A percentile compares a stretch with the other conserved stretches of the same genome.
These are phyloP conservation scores for Maudiozyma pseudohumilis DNA, from an alignment of 805 yeast species.

Conservation along the genomic window DNA sequence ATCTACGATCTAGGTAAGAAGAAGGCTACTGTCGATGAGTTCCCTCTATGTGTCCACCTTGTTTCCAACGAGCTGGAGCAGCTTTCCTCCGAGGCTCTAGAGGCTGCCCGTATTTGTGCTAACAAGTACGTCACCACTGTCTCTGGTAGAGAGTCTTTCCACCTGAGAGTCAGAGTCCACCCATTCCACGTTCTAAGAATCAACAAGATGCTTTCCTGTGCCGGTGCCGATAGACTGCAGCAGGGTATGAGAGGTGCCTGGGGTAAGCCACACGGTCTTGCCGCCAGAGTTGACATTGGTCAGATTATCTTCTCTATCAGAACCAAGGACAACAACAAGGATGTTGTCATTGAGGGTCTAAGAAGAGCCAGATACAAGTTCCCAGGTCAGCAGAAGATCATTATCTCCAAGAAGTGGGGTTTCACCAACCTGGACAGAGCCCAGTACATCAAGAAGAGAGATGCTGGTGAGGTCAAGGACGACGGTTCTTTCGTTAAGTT, in stretches of 20 bases:
- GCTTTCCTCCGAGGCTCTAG: constrained; percentile 98
- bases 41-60: constrained; percentile 98
- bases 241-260: constrained; percentile 99
- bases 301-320: constrained; percentile 97
- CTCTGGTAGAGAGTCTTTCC: constrained; percentile 99
- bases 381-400: constrained; percentile 99
- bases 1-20: constrained; percentile 98
- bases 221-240: constrained; percentile 99
- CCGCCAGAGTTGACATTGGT: constrained; percentile 98
- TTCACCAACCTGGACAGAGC: constrained; percentile 98
- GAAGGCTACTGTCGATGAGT: constrained; percentile 99
- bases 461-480: constrained; percentile 96
- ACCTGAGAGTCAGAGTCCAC: constrained; percentile 99
- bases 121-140: constrained; percentile 98
- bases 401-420: constrained; percentile 99
- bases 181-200: constrained; percentile 99
- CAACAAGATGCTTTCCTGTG: constrained; percentile 99
- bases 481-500: constrained; percentile 99
- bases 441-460: constrained; percentile 88
- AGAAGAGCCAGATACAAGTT: constrained; percentile 99
- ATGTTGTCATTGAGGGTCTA: constrained; percentile 94
- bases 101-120: constrained; percentile 99
- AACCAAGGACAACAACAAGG: constrained; percentile 97
- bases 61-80: constrained; percentile 99
- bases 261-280: constrained; percentile 99